Percentiles rank a stretch among this genome's conserved stretches.
phyloP scores from a whole-genome alignment of 345 rosid genomes.

The Melaleuca alternifolia region DNA sequence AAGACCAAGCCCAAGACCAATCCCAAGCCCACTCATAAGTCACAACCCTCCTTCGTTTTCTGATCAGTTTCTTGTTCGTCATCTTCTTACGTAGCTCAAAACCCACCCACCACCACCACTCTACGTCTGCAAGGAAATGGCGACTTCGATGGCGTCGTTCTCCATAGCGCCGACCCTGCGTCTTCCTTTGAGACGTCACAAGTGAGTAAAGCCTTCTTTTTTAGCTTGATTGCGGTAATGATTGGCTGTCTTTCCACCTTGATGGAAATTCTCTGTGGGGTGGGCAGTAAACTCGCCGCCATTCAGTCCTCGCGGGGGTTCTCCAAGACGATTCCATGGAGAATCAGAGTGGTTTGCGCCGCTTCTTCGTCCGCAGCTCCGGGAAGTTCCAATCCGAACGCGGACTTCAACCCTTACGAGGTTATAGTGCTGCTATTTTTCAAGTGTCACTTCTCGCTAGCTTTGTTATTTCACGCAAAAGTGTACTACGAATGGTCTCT shows the following conservation, averaged over 20 bases:
- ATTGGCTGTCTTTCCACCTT: background rate
- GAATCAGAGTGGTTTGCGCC: constrained; percentile 28
- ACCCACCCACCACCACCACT: background rate
- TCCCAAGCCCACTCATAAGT: background rate
- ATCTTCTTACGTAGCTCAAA: background rate
- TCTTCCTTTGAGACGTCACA: background rate
- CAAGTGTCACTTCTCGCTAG: background rate
- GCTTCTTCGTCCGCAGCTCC: constrained; percentile 54
- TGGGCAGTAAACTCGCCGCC: background rate
- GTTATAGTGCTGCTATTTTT: constrained; percentile 12
- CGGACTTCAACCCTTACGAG: constrained; percentile 78
- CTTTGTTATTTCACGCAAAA: rapidly evolving
- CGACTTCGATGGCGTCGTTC: background rate
- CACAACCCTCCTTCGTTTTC: background rate
- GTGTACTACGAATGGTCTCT: background rate
- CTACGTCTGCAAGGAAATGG: background rate
- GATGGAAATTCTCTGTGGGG: background rate
- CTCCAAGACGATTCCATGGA: constrained; percentile 17
- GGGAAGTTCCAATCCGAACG: constrained; percentile 54
- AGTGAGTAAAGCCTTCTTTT: background rate
- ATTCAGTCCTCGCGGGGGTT: constrained; percentile 7
- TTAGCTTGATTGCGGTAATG: background rate
- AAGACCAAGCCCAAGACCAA: background rate
- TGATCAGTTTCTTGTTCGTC: background rate
- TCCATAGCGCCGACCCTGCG: background rate